Evolutionary conservation across 2,329 filamentous ascomycete genomes (phyloP), one percentile per base, ranked within the genome.

Genomic region (Pseudonectria foliicola): DNA sequence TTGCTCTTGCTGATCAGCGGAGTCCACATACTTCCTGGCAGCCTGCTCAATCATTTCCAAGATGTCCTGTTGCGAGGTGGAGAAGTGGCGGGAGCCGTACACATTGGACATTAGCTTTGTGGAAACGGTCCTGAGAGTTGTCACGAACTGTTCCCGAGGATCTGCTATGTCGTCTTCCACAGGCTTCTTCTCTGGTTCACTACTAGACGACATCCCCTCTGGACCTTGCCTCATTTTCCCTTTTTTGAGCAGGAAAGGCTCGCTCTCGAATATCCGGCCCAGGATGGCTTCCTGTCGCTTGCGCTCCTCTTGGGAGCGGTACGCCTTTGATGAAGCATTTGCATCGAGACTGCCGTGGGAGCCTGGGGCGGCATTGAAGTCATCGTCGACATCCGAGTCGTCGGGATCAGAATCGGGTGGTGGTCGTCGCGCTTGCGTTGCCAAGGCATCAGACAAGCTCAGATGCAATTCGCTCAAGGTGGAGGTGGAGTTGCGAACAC

Each of bases 361-460:
- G 13, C 51, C 46, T 1, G 67, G 63, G 6, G 64, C 51, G 7
- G 67, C 62, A 34, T 71, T 64, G 38, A 75, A 71, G 11, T 77
- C 73, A 37, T 76, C 70, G 25, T 78, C 71, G 18, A 64, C 56
- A 40, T 79, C 71, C 6, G 73, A 67, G 32, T 71, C 69, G 13
- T 72, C 67, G 5, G 58, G 52, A 15, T 70, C 65, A 10, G 59
- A 61, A 29, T 64, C 61, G 10, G 54, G 49, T 7, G 54, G 46
- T 2, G 59, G 56, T 31, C 54, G 59, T 21, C 63, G 54, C 7
- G 71, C 54, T 27, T 57, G 55, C 16, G 52, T 40, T 2, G 73
- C 74, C 12, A 80, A 56, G 3, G 45, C 41, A 24, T 72, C 63
- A 0, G 77, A 81, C 38, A 82, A 69, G 4, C 77, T 81, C 11